These are phyloP conservation scores for Fusarium sp. DNA, from an alignment of 2,329 filamentous ascomycete species.

Conservation along the genomic window DNA sequence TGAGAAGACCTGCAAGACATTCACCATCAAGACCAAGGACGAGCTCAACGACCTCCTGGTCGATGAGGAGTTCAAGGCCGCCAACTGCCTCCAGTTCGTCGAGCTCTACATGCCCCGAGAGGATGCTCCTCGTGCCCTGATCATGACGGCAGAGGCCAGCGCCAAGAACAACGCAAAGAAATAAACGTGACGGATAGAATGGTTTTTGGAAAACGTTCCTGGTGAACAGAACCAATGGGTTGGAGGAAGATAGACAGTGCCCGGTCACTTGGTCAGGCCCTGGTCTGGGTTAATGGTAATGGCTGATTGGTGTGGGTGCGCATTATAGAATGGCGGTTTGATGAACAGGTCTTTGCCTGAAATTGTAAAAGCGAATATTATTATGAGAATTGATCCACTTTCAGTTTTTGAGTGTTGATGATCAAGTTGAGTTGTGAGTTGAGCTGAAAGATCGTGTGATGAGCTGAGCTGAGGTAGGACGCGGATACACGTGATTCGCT, in stretches of 20 bases:
- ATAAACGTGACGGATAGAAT: conserved; percentile 34
- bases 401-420: background rate
- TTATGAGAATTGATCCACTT: conserved; percentile 1
- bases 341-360: conserved; percentile 21
- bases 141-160: conserved; percentile 76
- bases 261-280: conserved; percentile 10
- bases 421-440: background rate
- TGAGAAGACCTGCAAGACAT: conserved; percentile 69
- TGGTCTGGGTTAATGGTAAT: conserved; percentile 37
- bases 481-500: conserved; percentile 32
- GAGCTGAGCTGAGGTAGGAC: background rate
- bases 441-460: background rate
- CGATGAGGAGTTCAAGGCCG: conserved; percentile 72
- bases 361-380: conserved; percentile 37
- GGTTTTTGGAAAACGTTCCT: conserved; percentile 20
- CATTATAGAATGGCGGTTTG: conserved; percentile 28
- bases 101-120: conserved; percentile 85
- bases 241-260: conserved; percentile 9
- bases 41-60: conserved; percentile 75
- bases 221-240: conserved; percentile 32
- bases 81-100: conserved; percentile 73
- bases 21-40: conserved; percentile 75
- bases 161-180: conserved; percentile 73
- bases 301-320: conserved; percentile 30
- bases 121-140: conserved; percentile 78